Conservation (phyloP, 75 land plant species). For the Selaginella moellendorffii region DNA sequence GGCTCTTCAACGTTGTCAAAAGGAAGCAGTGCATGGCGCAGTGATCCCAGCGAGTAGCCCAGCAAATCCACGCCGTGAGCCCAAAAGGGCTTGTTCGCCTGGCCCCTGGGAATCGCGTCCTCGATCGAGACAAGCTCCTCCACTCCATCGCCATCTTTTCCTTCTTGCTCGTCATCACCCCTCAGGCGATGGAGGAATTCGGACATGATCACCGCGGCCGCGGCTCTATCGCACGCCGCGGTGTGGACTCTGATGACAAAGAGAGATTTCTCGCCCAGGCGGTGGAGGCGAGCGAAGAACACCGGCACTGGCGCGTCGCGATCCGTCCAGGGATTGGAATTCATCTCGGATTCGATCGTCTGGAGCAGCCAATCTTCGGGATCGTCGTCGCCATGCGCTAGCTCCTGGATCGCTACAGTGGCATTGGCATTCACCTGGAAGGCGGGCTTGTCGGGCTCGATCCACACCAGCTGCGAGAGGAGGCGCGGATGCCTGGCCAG, state of each 20-base stretch:
- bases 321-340: conserved; percentile 40
- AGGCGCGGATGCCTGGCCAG: conserved; percentile 41
- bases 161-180: background rate
- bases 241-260: conserved; percentile 55
- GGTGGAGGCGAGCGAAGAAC: conserved; percentile 16
- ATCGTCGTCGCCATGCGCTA: conserved; percentile 15
- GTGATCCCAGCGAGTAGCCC: conserved; percentile 71
- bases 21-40: conserved; percentile 39
- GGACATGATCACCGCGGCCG: conserved; percentile 42
- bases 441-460: conserved; percentile 26
- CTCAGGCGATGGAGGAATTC: conserved; percentile 27
- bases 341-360: conserved; percentile 60
- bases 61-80: conserved; percentile 75
- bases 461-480: conserved; percentile 46
- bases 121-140: conserved; percentile 35
- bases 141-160: background rate
- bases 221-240: conserved; percentile 57
- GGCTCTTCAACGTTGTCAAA: conserved; percentile 34
- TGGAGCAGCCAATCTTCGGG: conserved; percentile 16
- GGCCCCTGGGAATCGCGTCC: conserved; percentile 48
- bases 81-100: conserved; percentile 76
- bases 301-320: conserved; percentile 13
- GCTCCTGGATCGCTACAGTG: background rate
- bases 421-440: conserved; percentile 16
- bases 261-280: conserved; percentile 17